Evolutionary conservation across 768 basidiomycete species (phyloP), one percentile per base, ranked within the genome.

Genomic region (Tulasnella sp.): DNA sequence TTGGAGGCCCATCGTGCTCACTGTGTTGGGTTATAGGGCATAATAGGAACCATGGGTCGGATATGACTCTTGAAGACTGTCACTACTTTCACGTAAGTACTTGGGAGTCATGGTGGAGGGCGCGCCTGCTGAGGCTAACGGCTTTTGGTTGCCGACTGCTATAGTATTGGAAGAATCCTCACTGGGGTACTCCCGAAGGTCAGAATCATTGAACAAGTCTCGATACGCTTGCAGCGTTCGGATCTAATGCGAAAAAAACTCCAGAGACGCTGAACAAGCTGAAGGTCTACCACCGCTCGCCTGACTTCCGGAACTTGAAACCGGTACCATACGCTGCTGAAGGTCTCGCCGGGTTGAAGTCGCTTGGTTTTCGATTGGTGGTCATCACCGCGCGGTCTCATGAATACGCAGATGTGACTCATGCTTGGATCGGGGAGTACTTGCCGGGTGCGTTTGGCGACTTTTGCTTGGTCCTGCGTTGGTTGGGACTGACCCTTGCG

Each of bases 161-260:
- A 7, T 79, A 79, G 78, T 34, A 22, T 75, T 79, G 78, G 78
- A 79, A 79, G 34, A 79, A 79, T 28, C 69, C 31, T 28, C 34
- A 79, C 41, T 79, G 78, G 78, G 78, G 78, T 16, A 34, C n/a
- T n/a, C n/a, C n/a, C n/a, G n/a, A n/a, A n/a, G n/a, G n/a, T n/a
- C n/a, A n/a, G n/a, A n/a, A n/a, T n/a, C n/a, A n/a, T n/a, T n/a
- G n/a, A n/a, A n/a, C n/a, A n/a, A n/a, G n/a, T n/a, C n/a, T n/a
- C n/a, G n/a, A n/a, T n/a, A n/a, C n/a, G n/a, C n/a, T n/a, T n/a
- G n/a, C n/a, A n/a, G n/a, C n/a, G n/a, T n/a, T n/a, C n/a, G n/a
- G n/a, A n/a, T n/a, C n/a, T n/a, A n/a, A n/a, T n/a, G n/a, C n/a
- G n/a, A n/a, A 24, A 79, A 64, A 24, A 79, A 34, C 7, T 37